Percentiles rank a stretch among this genome's conserved stretches.
phyloP scores from a whole-genome alignment of 208 protist genomes.

The Borovskyia barvae region DNA sequence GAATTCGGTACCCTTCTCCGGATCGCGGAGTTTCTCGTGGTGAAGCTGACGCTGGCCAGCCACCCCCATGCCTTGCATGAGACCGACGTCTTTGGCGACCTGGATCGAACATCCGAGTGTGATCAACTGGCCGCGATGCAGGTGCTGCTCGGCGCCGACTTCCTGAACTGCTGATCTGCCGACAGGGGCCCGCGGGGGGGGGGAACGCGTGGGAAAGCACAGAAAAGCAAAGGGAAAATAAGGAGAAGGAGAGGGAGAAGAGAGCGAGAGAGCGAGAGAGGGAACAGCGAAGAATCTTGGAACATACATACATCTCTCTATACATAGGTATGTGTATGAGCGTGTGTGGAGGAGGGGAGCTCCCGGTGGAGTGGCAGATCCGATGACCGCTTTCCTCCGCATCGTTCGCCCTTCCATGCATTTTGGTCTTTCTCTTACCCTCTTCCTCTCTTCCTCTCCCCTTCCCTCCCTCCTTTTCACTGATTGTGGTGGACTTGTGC shows the following conservation, averaged over 20 bases:
- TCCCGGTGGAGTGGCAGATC: too few species aligned
- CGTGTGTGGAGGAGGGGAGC: too few species aligned
- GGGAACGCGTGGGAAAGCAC: not conserved
- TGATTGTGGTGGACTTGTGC: not conserved
- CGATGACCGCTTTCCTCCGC: not conserved
- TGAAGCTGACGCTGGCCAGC: constrained; percentile 27
- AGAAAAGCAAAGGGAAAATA: not conserved
- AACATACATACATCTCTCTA: too few species aligned
- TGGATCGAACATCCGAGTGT: constrained; percentile 25
- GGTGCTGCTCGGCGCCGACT: constrained; percentile 45
- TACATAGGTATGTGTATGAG: not conserved
- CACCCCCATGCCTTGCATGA: constrained; percentile 18
- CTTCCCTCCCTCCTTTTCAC: not conserved
- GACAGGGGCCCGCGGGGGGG: too few species aligned
- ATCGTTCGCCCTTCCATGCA: not conserved
- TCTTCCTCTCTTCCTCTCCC: not conserved
- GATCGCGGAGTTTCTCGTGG: constrained; percentile 42
- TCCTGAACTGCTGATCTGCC: constrained; percentile 43
- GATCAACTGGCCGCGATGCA: constrained; percentile 40
- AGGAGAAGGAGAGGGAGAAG: not conserved
- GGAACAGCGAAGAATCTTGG: too few species aligned
- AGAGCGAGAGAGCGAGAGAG: too few species aligned
- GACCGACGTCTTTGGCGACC: constrained; percentile 28
- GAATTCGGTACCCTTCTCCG: constrained; percentile 34
- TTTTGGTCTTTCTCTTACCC: too few species aligned